Percentiles rank a stretch among this genome's conserved stretches.
Conservation (phyloP, 306 rosid species). For the Arachis hypogaea region DNA sequence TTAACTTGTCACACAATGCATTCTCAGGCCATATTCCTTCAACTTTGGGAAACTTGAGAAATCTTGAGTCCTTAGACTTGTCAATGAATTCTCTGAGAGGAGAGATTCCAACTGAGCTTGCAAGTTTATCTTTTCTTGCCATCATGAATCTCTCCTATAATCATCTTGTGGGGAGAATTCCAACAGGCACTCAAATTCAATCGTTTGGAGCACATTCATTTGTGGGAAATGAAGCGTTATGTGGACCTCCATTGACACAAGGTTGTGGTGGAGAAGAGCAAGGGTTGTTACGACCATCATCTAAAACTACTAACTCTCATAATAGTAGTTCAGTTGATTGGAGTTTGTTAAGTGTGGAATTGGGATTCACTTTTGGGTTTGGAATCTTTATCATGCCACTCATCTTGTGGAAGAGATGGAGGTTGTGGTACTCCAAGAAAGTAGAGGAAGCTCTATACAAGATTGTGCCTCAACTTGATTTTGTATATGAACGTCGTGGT, state of each 20-base stretch:
- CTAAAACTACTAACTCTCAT: neutral
- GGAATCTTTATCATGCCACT: slow-evolving; percentile 33
- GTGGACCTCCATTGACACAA: slow-evolving; percentile 35
- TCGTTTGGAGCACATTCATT: slow-evolving; percentile 43
- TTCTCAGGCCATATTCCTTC: too few relatives aligned
- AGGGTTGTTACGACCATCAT: neutral
- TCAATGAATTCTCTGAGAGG: too few relatives aligned
- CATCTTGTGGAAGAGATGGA: slow-evolving; percentile 34
- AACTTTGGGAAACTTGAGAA: too few relatives aligned
- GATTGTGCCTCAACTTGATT: slow-evolving; percentile 26
- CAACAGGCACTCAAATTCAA: slow-evolving; percentile 41
- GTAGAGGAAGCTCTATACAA: slow-evolving; percentile 8
- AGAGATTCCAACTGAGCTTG: too few relatives aligned
- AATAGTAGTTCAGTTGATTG: neutral
- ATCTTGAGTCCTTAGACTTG: too few relatives aligned
- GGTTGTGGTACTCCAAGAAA: slow-evolving; percentile 29
- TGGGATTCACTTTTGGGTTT: slow-evolving; percentile 46
- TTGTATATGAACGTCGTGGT: neutral
- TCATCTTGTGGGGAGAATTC: slow-evolving; percentile 45
- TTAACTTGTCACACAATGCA: slow-evolving; percentile 11
- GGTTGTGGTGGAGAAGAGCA: neutral
- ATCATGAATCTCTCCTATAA: slow-evolving; percentile 18
- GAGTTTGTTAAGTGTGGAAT: slow-evolving; percentile 32
- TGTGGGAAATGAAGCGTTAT: slow-evolving; percentile 38
- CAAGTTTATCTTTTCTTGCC: too few relatives aligned